Evolutionary conservation across 495 filamentous ascomycete genomes (phyloP).

Genomic region (Neurospora cerealis): DNA sequence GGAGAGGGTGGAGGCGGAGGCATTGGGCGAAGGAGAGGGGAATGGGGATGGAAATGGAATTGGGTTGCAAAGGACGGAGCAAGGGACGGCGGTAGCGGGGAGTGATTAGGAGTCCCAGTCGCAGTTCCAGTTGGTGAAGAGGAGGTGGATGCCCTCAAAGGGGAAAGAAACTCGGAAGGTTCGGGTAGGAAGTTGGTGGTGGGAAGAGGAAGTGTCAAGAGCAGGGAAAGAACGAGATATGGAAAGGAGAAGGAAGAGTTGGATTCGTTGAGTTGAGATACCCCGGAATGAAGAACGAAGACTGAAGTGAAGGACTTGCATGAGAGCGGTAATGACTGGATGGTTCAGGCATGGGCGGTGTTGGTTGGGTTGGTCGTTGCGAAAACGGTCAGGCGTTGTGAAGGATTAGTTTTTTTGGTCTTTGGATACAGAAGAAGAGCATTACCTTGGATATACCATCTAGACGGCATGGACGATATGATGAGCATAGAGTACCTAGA

Average conservation of each 20-base stretch:
- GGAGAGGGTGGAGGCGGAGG: background rate
- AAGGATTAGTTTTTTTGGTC: background rate
- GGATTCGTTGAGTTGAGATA: background rate
- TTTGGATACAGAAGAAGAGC: background rate
- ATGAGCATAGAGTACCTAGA: background rate
- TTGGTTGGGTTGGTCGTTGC: background rate
- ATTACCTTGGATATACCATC: background rate
- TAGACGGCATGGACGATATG: background rate
- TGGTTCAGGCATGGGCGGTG: background rate
- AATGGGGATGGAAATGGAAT: no score
- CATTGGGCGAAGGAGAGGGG: background rate
- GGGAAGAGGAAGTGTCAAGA: background rate
- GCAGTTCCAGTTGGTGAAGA: background rate
- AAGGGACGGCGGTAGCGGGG: background rate
- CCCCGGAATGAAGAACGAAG: background rate
- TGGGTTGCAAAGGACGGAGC: background rate
- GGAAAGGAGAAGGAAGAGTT: background rate
- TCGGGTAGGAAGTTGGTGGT: background rate
- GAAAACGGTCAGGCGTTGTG: background rate
- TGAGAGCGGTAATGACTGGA: background rate
- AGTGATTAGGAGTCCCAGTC: background rate
- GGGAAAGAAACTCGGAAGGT: background rate
- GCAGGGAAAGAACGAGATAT: background rate
- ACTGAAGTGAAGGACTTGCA: background rate
- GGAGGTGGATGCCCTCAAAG: background rate